Conservation (phyloP, 306 rosid species). For the Cucurbita argyrosperma region DNA sequence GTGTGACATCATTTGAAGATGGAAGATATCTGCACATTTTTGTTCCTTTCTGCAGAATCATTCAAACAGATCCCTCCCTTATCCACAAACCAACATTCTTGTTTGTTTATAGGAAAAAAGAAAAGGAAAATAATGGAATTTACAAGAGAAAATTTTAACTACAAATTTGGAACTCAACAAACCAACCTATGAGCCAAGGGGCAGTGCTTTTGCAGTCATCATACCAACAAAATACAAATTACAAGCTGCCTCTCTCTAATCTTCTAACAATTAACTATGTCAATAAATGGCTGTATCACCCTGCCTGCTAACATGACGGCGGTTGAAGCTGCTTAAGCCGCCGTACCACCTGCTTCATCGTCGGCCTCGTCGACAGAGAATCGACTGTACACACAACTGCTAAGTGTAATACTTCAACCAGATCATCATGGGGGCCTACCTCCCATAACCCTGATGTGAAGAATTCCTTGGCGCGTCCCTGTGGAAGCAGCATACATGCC, state of each 20-base stretch:
- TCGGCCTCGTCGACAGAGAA: constrained; percentile 75
- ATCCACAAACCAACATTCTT: constrained; percentile 19
- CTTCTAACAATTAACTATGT: constrained; percentile 34
- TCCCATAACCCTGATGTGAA: constrained; percentile 81
- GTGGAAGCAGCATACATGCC: constrained; percentile 75
- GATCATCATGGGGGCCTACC: constrained; percentile 64
- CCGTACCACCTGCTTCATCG: constrained; percentile 80
- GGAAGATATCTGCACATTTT: constrained; percentile 38
- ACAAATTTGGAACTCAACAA: constrained; percentile 40
- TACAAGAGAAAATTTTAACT: constrained; percentile 39
- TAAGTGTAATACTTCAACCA: constrained; percentile 73
- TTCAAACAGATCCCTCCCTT: constrained; percentile 25
- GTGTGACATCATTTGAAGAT: constrained; percentile 21
- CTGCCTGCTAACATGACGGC: constrained; percentile 49
- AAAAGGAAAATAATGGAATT: constrained; percentile 31
- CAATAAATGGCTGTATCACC: constrained; percentile 17
- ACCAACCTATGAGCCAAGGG: constrained; percentile 9
- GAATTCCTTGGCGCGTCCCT: constrained; percentile 79
- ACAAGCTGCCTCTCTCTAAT: constrained; percentile 21
- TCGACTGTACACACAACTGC: constrained; percentile 88
- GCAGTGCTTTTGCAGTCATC: constrained; percentile 9
- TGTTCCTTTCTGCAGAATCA: constrained; percentile 59
- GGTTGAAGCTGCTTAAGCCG: constrained; percentile 93
- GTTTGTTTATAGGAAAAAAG: constrained; percentile 15
- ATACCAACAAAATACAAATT: constrained; percentile 24